phyloP scores from a whole-genome alignment of 345 rosid species.

The Rhodamnia rubescens region DNA sequence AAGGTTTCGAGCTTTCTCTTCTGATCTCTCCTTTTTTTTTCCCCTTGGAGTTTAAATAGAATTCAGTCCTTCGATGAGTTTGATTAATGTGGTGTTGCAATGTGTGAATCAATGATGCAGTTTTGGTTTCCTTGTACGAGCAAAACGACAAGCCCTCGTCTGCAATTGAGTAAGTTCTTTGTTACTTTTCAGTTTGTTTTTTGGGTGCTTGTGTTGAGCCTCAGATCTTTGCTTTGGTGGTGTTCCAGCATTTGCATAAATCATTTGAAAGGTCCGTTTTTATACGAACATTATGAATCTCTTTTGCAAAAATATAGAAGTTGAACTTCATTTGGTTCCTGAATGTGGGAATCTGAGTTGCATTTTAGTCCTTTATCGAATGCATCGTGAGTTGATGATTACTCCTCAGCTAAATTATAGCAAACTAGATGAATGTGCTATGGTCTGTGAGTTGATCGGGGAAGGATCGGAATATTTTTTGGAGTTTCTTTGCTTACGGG shows the following conservation, averaged over 20 bases:
- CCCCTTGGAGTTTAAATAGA: neutral
- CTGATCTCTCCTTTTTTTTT: neutral
- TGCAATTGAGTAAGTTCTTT: slow-evolving; percentile 67
- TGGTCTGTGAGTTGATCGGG: neutral
- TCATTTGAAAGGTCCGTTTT: neutral
- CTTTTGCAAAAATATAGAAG: neutral
- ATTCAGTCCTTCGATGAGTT: neutral
- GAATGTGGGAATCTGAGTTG: neutral
- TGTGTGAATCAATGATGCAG: slow-evolving; percentile 16
- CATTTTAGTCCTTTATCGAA: neutral
- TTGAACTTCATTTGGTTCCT: neutral
- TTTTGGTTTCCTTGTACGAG: slow-evolving; percentile 78
- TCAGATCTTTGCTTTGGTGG: neutral
- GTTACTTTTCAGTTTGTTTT: neutral
- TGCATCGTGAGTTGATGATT: neutral
- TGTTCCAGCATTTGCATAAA: neutral
- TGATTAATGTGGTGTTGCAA: neutral
- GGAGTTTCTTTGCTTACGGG: neutral
- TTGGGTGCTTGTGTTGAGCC: neutral
- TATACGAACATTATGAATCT: neutral
- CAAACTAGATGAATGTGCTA: neutral
- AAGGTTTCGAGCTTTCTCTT: slow-evolving; percentile 22
- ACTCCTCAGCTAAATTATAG: neutral
- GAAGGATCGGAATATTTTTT: neutral
- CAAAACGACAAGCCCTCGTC: slow-evolving; percentile 89